Conservation (phyloP, 805 yeast genomes). For the Yarrowia osloensis region DNA sequence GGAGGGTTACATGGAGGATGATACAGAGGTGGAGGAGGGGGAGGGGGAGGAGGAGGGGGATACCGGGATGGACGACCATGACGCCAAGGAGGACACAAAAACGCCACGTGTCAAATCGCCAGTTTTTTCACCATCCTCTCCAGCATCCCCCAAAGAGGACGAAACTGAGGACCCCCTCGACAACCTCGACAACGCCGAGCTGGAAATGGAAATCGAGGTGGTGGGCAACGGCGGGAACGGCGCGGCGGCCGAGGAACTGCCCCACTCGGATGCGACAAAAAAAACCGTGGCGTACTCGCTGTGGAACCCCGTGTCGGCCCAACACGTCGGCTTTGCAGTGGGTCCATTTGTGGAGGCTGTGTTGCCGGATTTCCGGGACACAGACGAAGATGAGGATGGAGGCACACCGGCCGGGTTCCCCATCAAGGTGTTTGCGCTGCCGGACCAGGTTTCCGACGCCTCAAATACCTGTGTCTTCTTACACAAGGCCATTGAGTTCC, state of each 20-base stretch:
- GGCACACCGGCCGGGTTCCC: slow-evolving; percentile 47
- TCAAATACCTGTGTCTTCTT: slow-evolving; percentile 75
- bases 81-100: no score
- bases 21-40: background rate
- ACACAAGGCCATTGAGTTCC: slow-evolving; percentile 77
- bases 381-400: slow-evolving; percentile 43
- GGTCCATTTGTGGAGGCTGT: slow-evolving; percentile 79
- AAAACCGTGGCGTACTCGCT: slow-evolving; percentile 73
- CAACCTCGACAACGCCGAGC: slow-evolving; percentile 30
- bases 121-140: no score
- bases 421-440: slow-evolving; percentile 62
- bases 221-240: slow-evolving; percentile 1
- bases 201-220: slow-evolving; percentile 35
- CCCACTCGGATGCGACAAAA: slow-evolving; percentile 63
- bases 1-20: slow-evolving; percentile 29
- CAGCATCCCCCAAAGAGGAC: no score
- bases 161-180: slow-evolving; percentile 39
- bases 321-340: slow-evolving; percentile 91
- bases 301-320: slow-evolving; percentile 86
- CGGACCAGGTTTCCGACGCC: slow-evolving; percentile 58
- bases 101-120: no score
- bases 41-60: background rate
- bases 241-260: slow-evolving; percentile 69
- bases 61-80: no score
- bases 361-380: slow-evolving; percentile 49